A percentile compares a stretch with the other conserved stretches of the same genome.
These are phyloP conservation scores for Mycena epipterygia DNA, from an alignment of 768 basidiomycete genomes.

Conservation along the genomic window DNA sequence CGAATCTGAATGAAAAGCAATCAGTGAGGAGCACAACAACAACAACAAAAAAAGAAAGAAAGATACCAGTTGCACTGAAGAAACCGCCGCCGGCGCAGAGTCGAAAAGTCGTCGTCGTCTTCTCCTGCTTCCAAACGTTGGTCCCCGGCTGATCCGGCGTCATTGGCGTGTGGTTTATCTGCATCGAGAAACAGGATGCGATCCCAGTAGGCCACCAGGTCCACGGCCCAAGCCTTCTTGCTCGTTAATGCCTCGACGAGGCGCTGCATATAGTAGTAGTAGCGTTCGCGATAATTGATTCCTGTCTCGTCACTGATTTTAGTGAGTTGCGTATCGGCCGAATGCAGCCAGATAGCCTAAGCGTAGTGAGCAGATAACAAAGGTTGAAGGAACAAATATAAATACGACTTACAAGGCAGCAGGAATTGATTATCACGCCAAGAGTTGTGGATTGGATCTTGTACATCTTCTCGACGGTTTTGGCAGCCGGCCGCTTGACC, in stretches of 20 bases:
- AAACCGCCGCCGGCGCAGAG: background rate
- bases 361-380: background rate
- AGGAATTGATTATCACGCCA: conserved; percentile 1
- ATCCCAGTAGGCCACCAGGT: too few relatives aligned
- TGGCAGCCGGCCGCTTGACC: background rate
- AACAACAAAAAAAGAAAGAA: too few relatives aligned
- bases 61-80: background rate
- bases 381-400: background rate
- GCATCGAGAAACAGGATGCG: too few relatives aligned
- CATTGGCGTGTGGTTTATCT: too few relatives aligned
- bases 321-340: background rate
- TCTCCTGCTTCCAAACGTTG: background rate
- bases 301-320: conserved; percentile 10
- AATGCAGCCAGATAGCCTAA: background rate
- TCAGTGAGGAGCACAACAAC: background rate
- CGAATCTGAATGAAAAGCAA: background rate
- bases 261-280: too few relatives aligned
- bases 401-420: background rate
- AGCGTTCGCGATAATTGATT: conserved; percentile 6
- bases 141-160: background rate
- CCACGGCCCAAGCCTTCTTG: too few relatives aligned
- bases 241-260: too few relatives aligned
- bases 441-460: background rate
- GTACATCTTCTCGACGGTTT: background rate
- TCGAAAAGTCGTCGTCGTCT: background rate